Base-by-base conservation (phyloP, 768 basidiomycete genomes). In the Lactifluus pinguis region DNA sequence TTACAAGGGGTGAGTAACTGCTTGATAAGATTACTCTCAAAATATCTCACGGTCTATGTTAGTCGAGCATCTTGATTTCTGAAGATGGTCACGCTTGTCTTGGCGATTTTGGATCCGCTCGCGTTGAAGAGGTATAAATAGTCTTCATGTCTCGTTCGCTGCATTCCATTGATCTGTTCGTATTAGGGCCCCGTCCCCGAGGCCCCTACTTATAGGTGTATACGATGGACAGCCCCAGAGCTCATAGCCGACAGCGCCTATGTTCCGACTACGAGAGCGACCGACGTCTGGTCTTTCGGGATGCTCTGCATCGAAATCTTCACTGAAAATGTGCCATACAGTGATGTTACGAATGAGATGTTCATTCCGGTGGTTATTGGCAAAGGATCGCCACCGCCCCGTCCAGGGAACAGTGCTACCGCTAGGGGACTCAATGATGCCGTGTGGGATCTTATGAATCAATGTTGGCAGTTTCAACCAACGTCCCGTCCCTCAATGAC, bases 201-300 rank as follows among this genome's bases (percentile, higher is more conserved):
- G 21, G 47, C 39, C 13, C 32, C 38, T 15, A 45, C 32, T 25
- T 34, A 66, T 42, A 51, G 47, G 10, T 53, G 52, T 19, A 21
- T 52, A 10, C 42, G 66, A 34, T 62, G 65, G 59, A 57, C 59
- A 15, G 64, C 62, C n/a, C 62, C 62, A 17, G 62, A 65, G 19
- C 58, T 65, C 15, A 32, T 64, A 21, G 34, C 41, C n/a, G 42
- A 60, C 10, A 47, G 44, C 25, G 6, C 21, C 30, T 36, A 25
- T 45, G 42, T 56, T 9, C 51, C 45, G n/a, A 65, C 50, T n/a
- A 49, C 55, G 25, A 76, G 71, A 14, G 65, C 73, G 48, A 77
- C 76, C 6, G 79, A 80, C 65, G 72, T 80, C 8, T 80, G 80
- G 80, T 76, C 76, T 34, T 78, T 79, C 62, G 79, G 72, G 11